Evolutionary conservation across 2,329 filamentous ascomycete species (phyloP).

Genomic region (Diplodia corticola): DNA sequence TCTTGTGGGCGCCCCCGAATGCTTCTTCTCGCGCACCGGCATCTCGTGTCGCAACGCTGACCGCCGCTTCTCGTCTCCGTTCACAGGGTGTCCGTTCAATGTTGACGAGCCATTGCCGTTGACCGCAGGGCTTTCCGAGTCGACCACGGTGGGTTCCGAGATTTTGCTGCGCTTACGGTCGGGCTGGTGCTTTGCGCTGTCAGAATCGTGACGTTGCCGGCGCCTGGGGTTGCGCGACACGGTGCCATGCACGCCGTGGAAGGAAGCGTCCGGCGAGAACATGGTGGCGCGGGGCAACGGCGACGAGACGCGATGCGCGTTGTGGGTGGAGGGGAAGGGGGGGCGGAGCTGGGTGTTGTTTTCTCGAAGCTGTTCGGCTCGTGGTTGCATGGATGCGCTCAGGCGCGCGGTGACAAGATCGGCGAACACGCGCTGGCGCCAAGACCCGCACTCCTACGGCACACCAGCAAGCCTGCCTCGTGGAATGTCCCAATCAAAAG

Average conservation of each 20-base stretch:
- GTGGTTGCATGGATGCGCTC: slow-evolving; percentile 21
- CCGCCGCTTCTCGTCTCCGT: slow-evolving; percentile 31
- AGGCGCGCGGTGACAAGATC: slow-evolving; percentile 15
- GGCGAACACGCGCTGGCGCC: slow-evolving; percentile 17
- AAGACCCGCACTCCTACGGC: slow-evolving; percentile 3
- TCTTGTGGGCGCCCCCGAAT: slow-evolving; percentile 46
- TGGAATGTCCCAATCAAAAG: neutral
- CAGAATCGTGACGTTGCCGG: slow-evolving; percentile 48
- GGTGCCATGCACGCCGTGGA: slow-evolving; percentile 38
- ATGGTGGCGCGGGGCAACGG: slow-evolving; percentile 30
- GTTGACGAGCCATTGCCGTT: slow-evolving; percentile 34
- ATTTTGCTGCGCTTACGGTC: slow-evolving; percentile 52
- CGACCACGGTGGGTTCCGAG: slow-evolving; percentile 43
- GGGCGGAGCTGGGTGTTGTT: slow-evolving; percentile 19
- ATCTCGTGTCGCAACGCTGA: slow-evolving; percentile 38
- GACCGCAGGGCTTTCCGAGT: slow-evolving; percentile 30
- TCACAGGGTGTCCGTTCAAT: slow-evolving; percentile 37
- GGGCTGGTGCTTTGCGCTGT: slow-evolving; percentile 42
- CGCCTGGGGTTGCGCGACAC: slow-evolving; percentile 48
- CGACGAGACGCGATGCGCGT: slow-evolving; percentile 28
- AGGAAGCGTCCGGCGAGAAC: slow-evolving; percentile 42
- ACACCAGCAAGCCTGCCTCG: neutral
- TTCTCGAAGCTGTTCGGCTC: slow-evolving; percentile 24
- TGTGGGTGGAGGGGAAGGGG: slow-evolving; percentile 6
- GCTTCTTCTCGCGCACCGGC: slow-evolving; percentile 44